These are phyloP conservation scores for Hibiscus syriacus DNA, from an alignment of 345 rosid genomes.

Conservation along the genomic window DNA sequence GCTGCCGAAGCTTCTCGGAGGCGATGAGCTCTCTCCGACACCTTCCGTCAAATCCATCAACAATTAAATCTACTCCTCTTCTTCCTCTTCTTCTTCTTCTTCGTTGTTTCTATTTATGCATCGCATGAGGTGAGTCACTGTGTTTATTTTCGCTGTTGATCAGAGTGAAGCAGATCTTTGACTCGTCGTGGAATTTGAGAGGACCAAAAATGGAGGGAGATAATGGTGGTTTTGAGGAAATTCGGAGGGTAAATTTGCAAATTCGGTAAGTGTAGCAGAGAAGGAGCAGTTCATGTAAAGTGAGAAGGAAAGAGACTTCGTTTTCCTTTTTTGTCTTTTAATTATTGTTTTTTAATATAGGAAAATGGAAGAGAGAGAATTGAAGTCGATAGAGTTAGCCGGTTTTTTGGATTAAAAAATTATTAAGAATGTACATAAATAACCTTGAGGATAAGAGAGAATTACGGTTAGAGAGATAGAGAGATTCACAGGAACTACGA, in stretches of 20 bases:
- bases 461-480: not conserved
- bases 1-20: constrained; percentile 52
- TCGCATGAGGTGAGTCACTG: constrained; percentile 6
- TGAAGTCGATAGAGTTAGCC: constrained; percentile 17
- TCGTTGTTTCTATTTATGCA: not conserved
- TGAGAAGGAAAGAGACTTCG: not conserved
- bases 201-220: constrained; percentile 1
- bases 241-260: constrained; percentile 24
- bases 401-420: not conserved
- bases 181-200: constrained; percentile 34
- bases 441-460: not conserved
- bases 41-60: constrained; percentile 75
- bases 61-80: not conserved
- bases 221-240: not conserved
- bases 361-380: not conserved
- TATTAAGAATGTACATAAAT: not conserved
- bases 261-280: not conserved
- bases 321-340: too few species aligned
- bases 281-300: constrained; percentile 9
- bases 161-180: constrained; percentile 37
- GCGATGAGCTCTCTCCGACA: constrained; percentile 78
- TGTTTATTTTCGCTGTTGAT: constrained; percentile 4
- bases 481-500: not conserved
- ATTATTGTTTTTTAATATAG: too few species aligned
- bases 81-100: too few species aligned